phyloP scores from a whole-genome alignment of 129 eudicot genomes.

The Sambucus nigra region DNA sequence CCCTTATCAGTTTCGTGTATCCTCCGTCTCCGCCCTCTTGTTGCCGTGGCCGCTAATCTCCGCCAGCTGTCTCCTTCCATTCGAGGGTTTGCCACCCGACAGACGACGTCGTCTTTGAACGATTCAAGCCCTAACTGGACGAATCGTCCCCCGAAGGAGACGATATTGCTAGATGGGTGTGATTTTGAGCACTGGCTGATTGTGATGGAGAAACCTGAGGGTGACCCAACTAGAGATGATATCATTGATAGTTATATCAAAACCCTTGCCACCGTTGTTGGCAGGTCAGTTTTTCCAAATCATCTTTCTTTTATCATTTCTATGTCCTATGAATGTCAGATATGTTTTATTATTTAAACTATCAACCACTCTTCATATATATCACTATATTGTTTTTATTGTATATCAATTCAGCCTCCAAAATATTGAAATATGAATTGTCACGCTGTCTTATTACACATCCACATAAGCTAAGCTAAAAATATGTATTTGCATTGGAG shows the following conservation, averaged over 20 bases:
- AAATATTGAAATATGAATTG: too few species aligned
- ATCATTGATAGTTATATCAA: slow-evolving; percentile 67
- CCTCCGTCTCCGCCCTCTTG: slow-evolving; percentile 51
- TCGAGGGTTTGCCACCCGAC: slow-evolving; percentile 57
- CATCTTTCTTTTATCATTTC: not conserved
- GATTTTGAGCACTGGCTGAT: slow-evolving; percentile 98
- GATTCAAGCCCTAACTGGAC: slow-evolving; percentile 91
- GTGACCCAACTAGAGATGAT: slow-evolving; percentile 65
- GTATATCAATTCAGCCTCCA: too few species aligned
- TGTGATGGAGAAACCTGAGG: slow-evolving; percentile 71
- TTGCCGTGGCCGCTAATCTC: slow-evolving; percentile 23
- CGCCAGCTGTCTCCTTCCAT: slow-evolving; percentile 21
- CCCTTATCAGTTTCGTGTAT: slow-evolving; percentile 10
- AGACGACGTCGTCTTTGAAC: slow-evolving; percentile 50
- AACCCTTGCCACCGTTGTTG: slow-evolving; percentile 61
- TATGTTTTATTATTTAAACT: too few species aligned
- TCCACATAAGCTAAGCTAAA: too few species aligned
- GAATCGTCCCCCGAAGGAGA: slow-evolving; percentile 91
- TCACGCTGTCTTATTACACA: too few species aligned
- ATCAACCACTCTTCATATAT: too few species aligned
- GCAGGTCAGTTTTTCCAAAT: slow-evolving; percentile 31
- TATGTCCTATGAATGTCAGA: too few species aligned
- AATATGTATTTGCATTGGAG: too few species aligned
- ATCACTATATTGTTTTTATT: too few species aligned
- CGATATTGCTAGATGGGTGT: slow-evolving; percentile 82